phyloP scores from a whole-genome alignment of 495 filamentous ascomycete genomes.

The Aspergillus avenaceus region DNA sequence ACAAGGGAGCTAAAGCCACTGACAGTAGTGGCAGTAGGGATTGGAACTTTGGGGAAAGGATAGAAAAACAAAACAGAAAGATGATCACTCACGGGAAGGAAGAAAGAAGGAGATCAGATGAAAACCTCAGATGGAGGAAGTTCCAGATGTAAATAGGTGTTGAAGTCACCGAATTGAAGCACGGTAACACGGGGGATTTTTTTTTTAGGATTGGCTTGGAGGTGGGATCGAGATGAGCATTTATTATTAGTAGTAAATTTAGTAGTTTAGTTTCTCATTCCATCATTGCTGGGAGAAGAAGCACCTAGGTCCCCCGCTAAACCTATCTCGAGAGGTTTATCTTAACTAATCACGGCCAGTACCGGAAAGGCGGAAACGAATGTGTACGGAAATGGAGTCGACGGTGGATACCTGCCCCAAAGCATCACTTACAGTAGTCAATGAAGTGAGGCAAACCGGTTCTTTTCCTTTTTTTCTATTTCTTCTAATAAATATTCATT shows the following conservation, averaged over 20 bases:
- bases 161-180: conserved; percentile 6
- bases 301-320: neutral
- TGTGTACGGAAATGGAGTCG: neutral
- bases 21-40: neutral
- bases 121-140: neutral
- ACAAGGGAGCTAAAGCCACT: conserved; percentile 2
- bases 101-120: conserved; percentile 1
- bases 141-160: neutral
- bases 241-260: conserved; percentile 15
- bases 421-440: neutral
- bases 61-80: no score
- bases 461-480: neutral
- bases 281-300: neutral
- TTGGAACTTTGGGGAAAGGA: no score
- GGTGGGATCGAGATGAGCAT: conserved; percentile 5
- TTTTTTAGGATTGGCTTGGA: neutral
- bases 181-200: neutral
- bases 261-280: neutral
- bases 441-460: neutral
- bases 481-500: neutral
- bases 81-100: conserved; percentile 13
- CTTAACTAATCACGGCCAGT: neutral
- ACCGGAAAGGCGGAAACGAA: neutral
- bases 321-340: neutral
- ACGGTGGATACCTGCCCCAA: neutral